A percentile compares a stretch with the other conserved stretches of the same genome.
phyloP scores from a whole-genome alignment of 2,329 filamentous ascomycete genomes.

The Ceratocystis lukuohia region DNA sequence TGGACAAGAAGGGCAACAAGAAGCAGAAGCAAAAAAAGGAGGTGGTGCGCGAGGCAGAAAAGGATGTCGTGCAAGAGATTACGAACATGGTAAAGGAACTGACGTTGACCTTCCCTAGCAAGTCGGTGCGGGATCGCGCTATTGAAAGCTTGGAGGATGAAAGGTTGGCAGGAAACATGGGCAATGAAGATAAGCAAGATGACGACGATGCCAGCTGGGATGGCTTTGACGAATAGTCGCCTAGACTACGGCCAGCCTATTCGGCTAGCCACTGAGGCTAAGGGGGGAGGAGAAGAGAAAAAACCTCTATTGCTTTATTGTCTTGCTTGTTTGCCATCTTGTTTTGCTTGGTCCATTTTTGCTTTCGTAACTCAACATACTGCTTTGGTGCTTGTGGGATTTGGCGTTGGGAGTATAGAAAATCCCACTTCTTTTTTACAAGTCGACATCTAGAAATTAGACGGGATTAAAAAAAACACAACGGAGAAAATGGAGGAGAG shows the following conservation, averaged over 20 bases:
- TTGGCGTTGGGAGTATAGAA: slow-evolving; percentile 18
- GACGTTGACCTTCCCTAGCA: slow-evolving; percentile 44
- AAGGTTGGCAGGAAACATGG: slow-evolving; percentile 48
- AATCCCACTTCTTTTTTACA: not conserved
- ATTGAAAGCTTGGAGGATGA: slow-evolving; percentile 61
- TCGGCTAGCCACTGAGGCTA: not conserved
- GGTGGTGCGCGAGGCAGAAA: slow-evolving; percentile 27
- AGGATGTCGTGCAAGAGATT: slow-evolving; percentile 40
- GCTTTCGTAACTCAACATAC: slow-evolving; percentile 6
- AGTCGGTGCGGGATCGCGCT: slow-evolving; percentile 57
- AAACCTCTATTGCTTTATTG: not conserved
- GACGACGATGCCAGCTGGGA: slow-evolving; percentile 47
- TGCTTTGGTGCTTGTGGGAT: slow-evolving; percentile 14
- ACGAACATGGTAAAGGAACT: slow-evolving; percentile 46
- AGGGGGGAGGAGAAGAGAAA: not conserved
- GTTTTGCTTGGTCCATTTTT: slow-evolving; percentile 10
- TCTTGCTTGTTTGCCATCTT: not conserved
- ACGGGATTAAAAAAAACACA: not conserved
- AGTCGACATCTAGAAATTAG: not conserved
- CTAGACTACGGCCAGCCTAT: too few relatives aligned
- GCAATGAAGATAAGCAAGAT: slow-evolving; percentile 27
- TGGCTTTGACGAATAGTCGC: slow-evolving; percentile 48
- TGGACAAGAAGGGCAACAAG: slow-evolving; percentile 27
- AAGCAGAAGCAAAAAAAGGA: slow-evolving; percentile 22
- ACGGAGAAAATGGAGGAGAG: not conserved